Percentiles rank a stretch among this genome's conserved stretches.
phyloP scores from a whole-genome alignment of 306 rosid species.

The Luffa aegyptiaca region DNA sequence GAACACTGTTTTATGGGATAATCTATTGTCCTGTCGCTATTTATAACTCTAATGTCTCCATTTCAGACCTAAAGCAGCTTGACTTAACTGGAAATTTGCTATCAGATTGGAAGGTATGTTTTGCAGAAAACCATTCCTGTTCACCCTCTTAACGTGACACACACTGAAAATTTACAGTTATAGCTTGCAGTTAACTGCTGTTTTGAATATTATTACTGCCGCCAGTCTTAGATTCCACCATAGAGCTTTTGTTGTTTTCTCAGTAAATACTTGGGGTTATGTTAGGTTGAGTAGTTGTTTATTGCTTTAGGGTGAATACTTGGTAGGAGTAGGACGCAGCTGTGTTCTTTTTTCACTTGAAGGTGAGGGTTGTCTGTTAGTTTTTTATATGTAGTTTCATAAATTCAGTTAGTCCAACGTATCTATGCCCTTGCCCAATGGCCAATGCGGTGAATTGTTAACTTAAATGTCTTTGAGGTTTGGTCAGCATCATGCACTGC shows the following conservation, averaged over 20 bases:
- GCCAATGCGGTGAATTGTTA: not conserved
- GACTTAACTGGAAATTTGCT: conserved; percentile 88
- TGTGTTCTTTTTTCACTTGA: not conserved
- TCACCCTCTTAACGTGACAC: not conserved
- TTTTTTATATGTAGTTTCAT: not conserved
- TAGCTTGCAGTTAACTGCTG: not conserved
- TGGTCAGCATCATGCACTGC: not conserved
- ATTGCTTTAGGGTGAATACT: not conserved
- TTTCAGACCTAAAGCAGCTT: conserved; percentile 69
- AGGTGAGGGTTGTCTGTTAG: not conserved
- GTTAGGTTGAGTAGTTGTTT: not conserved
- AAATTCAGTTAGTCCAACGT: not conserved
- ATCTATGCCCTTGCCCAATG: not conserved
- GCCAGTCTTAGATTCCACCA: not conserved
- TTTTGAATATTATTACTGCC: not conserved
- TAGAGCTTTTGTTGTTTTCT: not conserved
- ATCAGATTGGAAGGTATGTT: conserved; percentile 77
- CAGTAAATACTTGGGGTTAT: not conserved
- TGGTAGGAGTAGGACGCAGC: not conserved
- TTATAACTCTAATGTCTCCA: not conserved
- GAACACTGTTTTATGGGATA: not conserved
- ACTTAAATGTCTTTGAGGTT: not conserved
- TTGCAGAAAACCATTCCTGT: conserved; percentile 11
- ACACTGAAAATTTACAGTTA: conserved; percentile 8
- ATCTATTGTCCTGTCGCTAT: not conserved